Evolutionary conservation across 2,329 filamentous ascomycete species (phyloP).

Genomic region (Cytospora piceicola): DNA sequence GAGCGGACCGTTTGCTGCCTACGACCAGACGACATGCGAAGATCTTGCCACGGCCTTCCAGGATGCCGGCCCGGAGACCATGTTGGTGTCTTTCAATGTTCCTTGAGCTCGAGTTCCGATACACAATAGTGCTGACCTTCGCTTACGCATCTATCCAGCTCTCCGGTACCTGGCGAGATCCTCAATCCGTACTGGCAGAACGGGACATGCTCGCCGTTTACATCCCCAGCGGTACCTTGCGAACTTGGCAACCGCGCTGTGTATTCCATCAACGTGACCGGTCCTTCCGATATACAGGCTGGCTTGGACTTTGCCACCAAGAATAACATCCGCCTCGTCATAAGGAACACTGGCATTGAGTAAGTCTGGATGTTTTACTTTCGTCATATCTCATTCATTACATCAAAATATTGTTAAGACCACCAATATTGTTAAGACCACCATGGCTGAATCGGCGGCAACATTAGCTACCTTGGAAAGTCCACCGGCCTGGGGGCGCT

Average conservation of each 20-base stretch:
- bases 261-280: conserved; percentile 40
- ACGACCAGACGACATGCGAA: not conserved
- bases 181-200: conserved; percentile 42
- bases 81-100: too few relatives aligned
- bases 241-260: conserved; percentile 42
- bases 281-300: conserved; percentile 37
- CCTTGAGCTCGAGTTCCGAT: too few relatives aligned
- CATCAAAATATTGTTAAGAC: too few relatives aligned
- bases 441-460: conserved; percentile 37
- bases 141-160: too few relatives aligned
- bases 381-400: too few relatives aligned
- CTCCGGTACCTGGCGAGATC: conserved; percentile 31
- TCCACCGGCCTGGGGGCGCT: conserved; percentile 34
- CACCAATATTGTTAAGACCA: too few relatives aligned
- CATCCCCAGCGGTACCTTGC: conserved; percentile 42
- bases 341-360: conserved; percentile 52
- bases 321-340: conserved; percentile 46
- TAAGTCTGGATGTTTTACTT: conserved; percentile 39
- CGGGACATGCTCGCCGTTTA: conserved; percentile 35
- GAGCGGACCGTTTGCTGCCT: too few relatives aligned
- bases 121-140: too few relatives aligned
- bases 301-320: conserved; percentile 41
- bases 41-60: conserved; percentile 32
- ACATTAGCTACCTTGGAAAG: conserved; percentile 52
- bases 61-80: too few relatives aligned